Conservation (phyloP, 495 filamentous ascomycete genomes). For the Letharia lupina region DNA sequence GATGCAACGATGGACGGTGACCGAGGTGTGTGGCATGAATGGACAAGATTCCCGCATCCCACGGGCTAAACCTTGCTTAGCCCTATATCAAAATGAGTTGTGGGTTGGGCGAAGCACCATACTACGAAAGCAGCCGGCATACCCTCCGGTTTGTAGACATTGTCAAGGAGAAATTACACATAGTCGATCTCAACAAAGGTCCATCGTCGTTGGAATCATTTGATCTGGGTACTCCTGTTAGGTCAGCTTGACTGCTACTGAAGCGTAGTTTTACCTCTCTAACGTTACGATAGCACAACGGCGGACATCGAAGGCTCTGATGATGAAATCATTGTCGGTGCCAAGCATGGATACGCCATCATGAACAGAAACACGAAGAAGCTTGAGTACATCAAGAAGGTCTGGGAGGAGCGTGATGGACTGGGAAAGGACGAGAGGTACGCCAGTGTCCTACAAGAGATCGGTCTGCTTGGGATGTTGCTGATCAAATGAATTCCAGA, state of each 20-base stretch:
- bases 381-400: conserved; percentile 51
- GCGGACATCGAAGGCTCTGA: conserved; percentile 69
- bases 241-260: conserved; percentile 33
- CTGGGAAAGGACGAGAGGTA: conserved; percentile 41
- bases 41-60: background rate
- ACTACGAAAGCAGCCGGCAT: conserved; percentile 58
- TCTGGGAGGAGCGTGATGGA: conserved; percentile 44
- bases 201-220: conserved; percentile 55
- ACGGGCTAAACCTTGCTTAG: conserved; percentile 29
- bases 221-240: conserved; percentile 57
- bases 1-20: conserved; percentile 19
- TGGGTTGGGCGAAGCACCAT: conserved; percentile 74
- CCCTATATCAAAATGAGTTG: conserved; percentile 70
- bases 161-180: conserved; percentile 66
- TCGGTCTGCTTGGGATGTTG: conserved; percentile 18
- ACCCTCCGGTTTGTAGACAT: conserved; percentile 87
- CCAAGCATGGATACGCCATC: conserved; percentile 72
- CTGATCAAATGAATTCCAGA: background rate
- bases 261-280: conserved; percentile 10
- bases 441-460: conserved; percentile 13
- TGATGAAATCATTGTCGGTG: conserved; percentile 62
- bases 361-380: conserved; percentile 59
- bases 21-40: conserved; percentile 13
- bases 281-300: conserved; percentile 49
- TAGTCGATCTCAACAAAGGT: conserved; percentile 57